Evolutionary conservation across 208 protist species (phyloP).

Genomic region (Histomonas meleagridis): DNA sequence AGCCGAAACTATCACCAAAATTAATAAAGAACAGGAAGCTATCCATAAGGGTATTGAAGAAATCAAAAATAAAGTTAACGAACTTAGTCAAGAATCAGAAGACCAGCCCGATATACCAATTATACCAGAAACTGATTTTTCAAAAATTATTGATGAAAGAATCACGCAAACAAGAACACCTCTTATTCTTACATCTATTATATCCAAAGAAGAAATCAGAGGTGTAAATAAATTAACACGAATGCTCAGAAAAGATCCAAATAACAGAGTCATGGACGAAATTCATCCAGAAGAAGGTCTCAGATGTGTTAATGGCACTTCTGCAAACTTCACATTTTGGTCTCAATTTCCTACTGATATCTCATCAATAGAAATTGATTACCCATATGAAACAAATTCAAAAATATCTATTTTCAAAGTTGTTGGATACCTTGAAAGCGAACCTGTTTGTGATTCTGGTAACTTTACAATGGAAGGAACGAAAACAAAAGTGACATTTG

Average conservation of each 20-base stretch:
- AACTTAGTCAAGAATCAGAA: background rate
- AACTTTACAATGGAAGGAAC: no score
- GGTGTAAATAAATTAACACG: background rate
- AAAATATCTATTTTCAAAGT: no score
- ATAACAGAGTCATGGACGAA: background rate
- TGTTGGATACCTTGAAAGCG: no score
- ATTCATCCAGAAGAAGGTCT: background rate
- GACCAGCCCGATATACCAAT: background rate
- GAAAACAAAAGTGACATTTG: no score
- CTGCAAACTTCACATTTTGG: background rate
- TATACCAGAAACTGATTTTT: background rate
- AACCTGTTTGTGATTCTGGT: no score
- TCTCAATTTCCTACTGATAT: background rate
- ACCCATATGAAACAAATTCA: no score
- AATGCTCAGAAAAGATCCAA: background rate
- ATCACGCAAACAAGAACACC: background rate
- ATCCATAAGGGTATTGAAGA: background rate
- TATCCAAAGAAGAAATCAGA: background rate
- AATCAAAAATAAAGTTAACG: background rate
- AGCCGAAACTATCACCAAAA: background rate
- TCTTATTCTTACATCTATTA: background rate
- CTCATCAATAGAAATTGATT: background rate
- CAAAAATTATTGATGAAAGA: background rate
- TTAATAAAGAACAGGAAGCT: background rate
- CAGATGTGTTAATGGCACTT: background rate